Conservation (phyloP, 352 stramenopile genomes). For the Hyaloperonospora arabidopsidis region DNA sequence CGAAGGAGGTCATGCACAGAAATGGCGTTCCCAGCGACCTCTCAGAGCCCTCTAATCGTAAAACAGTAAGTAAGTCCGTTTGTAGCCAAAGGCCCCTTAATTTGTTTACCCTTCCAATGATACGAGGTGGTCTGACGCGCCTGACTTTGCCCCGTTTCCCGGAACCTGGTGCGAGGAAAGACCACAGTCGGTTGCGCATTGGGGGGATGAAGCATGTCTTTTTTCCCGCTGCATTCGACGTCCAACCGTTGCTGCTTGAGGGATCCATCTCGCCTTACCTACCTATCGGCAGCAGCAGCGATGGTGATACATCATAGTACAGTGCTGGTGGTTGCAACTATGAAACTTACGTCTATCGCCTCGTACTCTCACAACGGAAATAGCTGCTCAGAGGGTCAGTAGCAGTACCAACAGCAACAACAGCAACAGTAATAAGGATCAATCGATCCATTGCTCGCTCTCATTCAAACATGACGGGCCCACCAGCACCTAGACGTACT, state of each 20-base stretch:
- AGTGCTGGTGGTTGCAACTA: conserved; percentile 14
- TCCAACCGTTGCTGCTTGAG: no score
- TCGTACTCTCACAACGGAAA: conserved; percentile 21
- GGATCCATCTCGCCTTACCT: no score
- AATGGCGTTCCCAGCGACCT: no score
- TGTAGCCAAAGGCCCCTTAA: no score
- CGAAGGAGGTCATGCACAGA: no score
- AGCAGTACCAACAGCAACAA: neutral
- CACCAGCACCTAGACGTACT: no score
- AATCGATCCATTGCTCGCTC: conserved; percentile 18
- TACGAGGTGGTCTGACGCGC: neutral
- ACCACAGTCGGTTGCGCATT: conserved; percentile 11
- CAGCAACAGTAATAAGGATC: neutral
- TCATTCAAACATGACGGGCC: conserved; percentile 18
- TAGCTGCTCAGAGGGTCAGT: conserved; percentile 6
- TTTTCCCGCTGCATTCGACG: no score
- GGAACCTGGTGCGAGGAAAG: conserved; percentile 9
- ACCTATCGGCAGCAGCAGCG: no score
- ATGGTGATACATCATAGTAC: neutral
- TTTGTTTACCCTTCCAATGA: no score
- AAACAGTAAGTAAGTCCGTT: no score
- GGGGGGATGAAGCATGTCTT: neutral
- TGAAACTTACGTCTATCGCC: no score
- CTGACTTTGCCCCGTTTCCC: neutral
- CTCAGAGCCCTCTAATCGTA: no score